A percentile compares a stretch with the other conserved stretches of the same genome.
Evolutionary conservation across 1,139 yeast genomes (phyloP).

Genomic region (Zygosaccharomyces pseudobailii): DNA sequence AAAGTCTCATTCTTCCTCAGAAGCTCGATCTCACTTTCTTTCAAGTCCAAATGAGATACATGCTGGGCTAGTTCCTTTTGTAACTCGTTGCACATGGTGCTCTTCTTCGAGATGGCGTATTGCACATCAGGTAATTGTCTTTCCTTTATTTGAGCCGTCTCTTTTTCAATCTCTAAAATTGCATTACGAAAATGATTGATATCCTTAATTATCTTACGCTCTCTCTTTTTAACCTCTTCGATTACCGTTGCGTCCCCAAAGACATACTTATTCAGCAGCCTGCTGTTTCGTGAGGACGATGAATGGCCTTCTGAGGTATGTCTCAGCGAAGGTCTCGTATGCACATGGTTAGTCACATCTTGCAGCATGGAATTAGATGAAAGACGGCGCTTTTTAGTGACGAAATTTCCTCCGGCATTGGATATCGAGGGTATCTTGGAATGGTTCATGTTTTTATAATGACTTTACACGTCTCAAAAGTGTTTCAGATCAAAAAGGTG

Average conservation of each 20-base stretch:
- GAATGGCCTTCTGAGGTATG: slow-evolving; percentile 8
- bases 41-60: slow-evolving; percentile 14
- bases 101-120: slow-evolving; percentile 13
- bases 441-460: slow-evolving; percentile 11
- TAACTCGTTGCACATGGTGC: slow-evolving; percentile 13
- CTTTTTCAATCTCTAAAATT: slow-evolving; percentile 26
- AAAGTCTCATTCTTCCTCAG: slow-evolving; percentile 15
- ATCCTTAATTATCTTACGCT: slow-evolving; percentile 27
- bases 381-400: slow-evolving; percentile 10
- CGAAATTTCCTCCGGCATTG: not conserved
- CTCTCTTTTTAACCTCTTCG: slow-evolving; percentile 25
- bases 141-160: slow-evolving; percentile 16
- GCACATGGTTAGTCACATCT: slow-evolving; percentile 16
- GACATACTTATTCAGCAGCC: slow-evolving; percentile 25
- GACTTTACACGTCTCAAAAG: slow-evolving; percentile 7
- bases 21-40: slow-evolving; percentile 17
- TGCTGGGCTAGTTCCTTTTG: slow-evolving; percentile 17
- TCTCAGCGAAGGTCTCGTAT: slow-evolving; percentile 5
- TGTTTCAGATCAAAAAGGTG: slow-evolving; percentile 4
- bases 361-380: slow-evolving; percentile 14
- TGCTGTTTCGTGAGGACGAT: slow-evolving; percentile 12
- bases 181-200: slow-evolving; percentile 25
- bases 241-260: slow-evolving; percentile 26
- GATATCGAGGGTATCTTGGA: slow-evolving; percentile 19
- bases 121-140: slow-evolving; percentile 17